Conservation (phyloP, 2,329 filamentous ascomycete genomes). For the Penicillium nordicum region DNA sequence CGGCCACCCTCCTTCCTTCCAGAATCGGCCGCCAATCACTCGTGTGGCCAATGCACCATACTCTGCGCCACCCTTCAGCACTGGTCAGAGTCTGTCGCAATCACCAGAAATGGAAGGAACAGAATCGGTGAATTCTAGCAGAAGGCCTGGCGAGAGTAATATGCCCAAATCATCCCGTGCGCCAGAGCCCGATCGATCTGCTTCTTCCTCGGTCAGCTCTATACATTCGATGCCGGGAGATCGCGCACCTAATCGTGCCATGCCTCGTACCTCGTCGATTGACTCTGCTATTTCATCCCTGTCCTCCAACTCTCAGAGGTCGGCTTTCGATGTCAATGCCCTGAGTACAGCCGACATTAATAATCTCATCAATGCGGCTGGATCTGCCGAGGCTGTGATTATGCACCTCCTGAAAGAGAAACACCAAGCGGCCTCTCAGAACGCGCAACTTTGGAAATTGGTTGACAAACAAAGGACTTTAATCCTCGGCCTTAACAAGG, state of each 20-base stretch:
- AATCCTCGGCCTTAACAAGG: slow-evolving; percentile 90
- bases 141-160: slow-evolving; percentile 21
- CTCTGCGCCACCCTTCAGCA: slow-evolving; percentile 26
- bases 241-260: slow-evolving; percentile 33
- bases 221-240: slow-evolving; percentile 31
- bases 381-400: slow-evolving; percentile 84
- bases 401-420: slow-evolving; percentile 89
- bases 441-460: slow-evolving; percentile 87
- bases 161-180: slow-evolving; percentile 28
- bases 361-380: slow-evolving; percentile 75
- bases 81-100: slow-evolving; percentile 18
- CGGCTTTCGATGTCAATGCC: slow-evolving; percentile 54
- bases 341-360: slow-evolving; percentile 71
- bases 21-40: slow-evolving; percentile 21
- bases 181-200: slow-evolving; percentile 27
- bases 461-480: slow-evolving; percentile 95
- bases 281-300: slow-evolving; percentile 86
- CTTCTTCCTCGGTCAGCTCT: slow-evolving; percentile 32
- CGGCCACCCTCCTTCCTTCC: slow-evolving; percentile 19
- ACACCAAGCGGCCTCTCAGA: slow-evolving; percentile 81
- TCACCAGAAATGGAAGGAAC: slow-evolving; percentile 18
- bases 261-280: slow-evolving; percentile 78
- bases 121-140: slow-evolving; percentile 20
- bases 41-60: slow-evolving; percentile 31
- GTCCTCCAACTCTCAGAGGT: slow-evolving; percentile 59